These are phyloP conservation scores for Arxiozyma heterogenica DNA, from an alignment of 1,139 yeast genomes.

Conservation along the genomic window DNA sequence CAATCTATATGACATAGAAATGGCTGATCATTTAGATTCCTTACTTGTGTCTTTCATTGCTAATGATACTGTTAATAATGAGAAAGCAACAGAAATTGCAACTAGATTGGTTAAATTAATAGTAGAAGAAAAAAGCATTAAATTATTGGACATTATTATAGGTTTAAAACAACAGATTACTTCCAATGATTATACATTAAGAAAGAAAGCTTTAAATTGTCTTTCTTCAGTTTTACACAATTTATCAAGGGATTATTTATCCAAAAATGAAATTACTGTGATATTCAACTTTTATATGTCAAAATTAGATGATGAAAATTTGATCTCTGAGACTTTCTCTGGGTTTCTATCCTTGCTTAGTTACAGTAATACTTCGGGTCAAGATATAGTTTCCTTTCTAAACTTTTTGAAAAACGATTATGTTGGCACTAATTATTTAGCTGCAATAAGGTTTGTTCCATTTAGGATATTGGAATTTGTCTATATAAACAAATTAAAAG, in stretches of 20 bases:
- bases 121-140: slow-evolving; percentile 30
- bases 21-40: slow-evolving; percentile 6
- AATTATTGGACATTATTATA: slow-evolving; percentile 47
- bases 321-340: slow-evolving; percentile 43
- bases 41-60: slow-evolving; percentile 37
- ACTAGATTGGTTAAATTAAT: slow-evolving; percentile 28
- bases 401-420: slow-evolving; percentile 38
- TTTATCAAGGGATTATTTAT: slow-evolving; percentile 35
- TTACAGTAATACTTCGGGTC: slow-evolving; percentile 39
- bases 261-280: slow-evolving; percentile 59
- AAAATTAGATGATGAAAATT: slow-evolving; percentile 56
- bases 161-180: slow-evolving; percentile 54
- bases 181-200: slow-evolving; percentile 45
- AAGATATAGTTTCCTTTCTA: slow-evolving; percentile 35
- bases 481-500: slow-evolving; percentile 22
- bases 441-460: slow-evolving; percentile 53
- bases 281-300: slow-evolving; percentile 54
- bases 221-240: slow-evolving; percentile 43
- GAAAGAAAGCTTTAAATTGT: slow-evolving; percentile 45
- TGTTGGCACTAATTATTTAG: slow-evolving; percentile 54
- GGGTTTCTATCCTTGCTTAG: slow-evolving; percentile 47
- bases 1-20: not conserved
- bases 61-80: slow-evolving; percentile 34
- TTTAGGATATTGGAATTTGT: slow-evolving; percentile 43
- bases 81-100: slow-evolving; percentile 31